Base-by-base conservation (phyloP, 2,329 filamentous ascomycete species). In the Keithomyces neogunnii region DNA sequence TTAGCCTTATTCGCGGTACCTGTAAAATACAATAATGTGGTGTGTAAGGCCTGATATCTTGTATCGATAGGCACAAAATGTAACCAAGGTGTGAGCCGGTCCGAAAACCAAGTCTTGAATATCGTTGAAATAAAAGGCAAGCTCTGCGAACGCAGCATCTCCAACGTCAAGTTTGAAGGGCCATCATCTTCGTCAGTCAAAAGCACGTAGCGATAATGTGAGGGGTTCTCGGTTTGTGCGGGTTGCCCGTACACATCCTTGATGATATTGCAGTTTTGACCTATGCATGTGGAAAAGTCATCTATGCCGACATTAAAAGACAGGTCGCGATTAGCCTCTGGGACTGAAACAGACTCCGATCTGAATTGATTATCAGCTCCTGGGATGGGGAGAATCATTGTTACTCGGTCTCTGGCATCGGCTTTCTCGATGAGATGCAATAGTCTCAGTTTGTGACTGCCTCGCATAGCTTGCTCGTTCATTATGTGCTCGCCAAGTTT, bases 1-100 rank as follows among this genome's bases (percentile, higher is more conserved):
- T 60, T 60, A 13, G 71, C 72, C 36, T 60, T 59, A 19, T 59
- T 60, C 51, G 75, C 69, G 4, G 81, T 72, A 0, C 85, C 86
- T 4, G 76, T 71, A 61, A 93, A 92, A 66, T 89, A 93, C 0
- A 85, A 79, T 50, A 91, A 67, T 0, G 84, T 88, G 55, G 81
- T 82, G 72, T 87, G 89, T 40, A 93, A 69, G 1, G 80, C 86
- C 54, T 90, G 86, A 26, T 87, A 81, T 3, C 88, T 77, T 2
- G 85, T 58, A 62, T 93, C 88, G 13, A 91, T 69, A 7, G 89
- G 89, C 2, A 92, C 84, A 59, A 89, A 93, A 63, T 95, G 88
- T 44, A 84, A 71, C 88, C 88, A 95, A 0, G 88, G 80, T 52
- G 76, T 78, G 13, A 93, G 68, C 5, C 89, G 80, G 47, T 84